Base-by-base conservation (phyloP, 176 grass and related monocot genomes). In the Eleusine coracana region DNA sequence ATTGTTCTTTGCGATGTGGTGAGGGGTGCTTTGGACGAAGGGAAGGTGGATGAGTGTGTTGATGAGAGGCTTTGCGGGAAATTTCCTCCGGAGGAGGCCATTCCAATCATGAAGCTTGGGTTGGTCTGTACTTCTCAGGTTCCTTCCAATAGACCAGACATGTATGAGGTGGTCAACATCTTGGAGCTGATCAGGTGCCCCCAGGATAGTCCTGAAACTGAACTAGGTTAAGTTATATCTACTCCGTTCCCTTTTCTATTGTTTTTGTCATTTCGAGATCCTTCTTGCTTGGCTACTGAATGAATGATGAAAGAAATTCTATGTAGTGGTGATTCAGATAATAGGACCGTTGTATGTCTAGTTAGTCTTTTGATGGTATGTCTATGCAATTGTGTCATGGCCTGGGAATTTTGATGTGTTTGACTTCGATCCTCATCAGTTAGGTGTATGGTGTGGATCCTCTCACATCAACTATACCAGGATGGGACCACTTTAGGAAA, bases 101-200 rank as follows among this genome's bases (percentile, higher is more conserved):
- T 96, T 83, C 93, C 93, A 1, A 92, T 96, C 70, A 90, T 96
- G 67, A 99, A 99, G 51, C 86, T 99, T 74, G 93, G 97, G 62
- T 78, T 99, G 74, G 92, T 99, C 45, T 99, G 97, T 74, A 96
- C 91, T 41, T 99, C 97, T 31, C 93, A 96, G 80, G 97, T 99
- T 61, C 97, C 97, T 36, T 99, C 97, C 17, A 99, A 90, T 45
- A 93, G 97, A 78, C 97, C 97, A 14, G 93, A 99, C 68, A 99
- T 99, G 97, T 72, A 42, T 34, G 97, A 99, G 83, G 97, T 99
- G 66, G 97, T 99, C 87, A 99, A 94, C 83, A 99, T 99, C 82
- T 48, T 99, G 84, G 97, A 96, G 74, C 52, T 99, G 80, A 99
- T 99, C 88, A 96, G 97, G 86, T 94, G 91, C 83, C 97, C 97